These are phyloP conservation scores for Neonectria magnoliae DNA, from an alignment of 2,329 filamentous ascomycete genomes.

Conservation along the genomic window DNA sequence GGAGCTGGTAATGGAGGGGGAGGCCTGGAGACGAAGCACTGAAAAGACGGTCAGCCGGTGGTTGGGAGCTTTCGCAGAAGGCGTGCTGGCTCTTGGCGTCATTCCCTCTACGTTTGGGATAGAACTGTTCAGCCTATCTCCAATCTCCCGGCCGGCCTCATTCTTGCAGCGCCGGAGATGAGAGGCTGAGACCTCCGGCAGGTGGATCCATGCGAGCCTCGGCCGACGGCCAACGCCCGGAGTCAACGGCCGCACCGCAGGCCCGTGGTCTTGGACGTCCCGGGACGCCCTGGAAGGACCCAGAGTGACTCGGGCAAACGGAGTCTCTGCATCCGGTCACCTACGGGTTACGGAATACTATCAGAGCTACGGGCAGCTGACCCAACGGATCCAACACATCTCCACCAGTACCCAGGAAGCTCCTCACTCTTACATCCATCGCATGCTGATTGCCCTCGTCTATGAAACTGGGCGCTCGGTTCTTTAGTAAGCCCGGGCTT, in stretches of 20 bases:
- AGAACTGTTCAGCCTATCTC: background rate
- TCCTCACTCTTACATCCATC: background rate
- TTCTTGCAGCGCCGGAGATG: constrained; percentile 4
- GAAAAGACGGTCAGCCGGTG: constrained; percentile 31
- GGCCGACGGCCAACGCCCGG: constrained; percentile 2
- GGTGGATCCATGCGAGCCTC: constrained; percentile 8
- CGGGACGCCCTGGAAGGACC: background rate
- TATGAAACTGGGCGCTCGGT: constrained; percentile 6
- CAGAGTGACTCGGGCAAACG: background rate
- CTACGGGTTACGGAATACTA: background rate
- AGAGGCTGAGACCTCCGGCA: constrained; percentile 7
- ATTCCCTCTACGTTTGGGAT: background rate
- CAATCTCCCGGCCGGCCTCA: background rate
- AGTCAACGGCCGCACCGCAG: constrained; percentile 9
- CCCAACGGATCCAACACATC: background rate
- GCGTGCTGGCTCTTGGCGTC: background rate
- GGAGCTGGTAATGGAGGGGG: background rate
- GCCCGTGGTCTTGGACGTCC: background rate
- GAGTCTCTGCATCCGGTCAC: background rate
- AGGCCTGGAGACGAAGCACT: background rate
- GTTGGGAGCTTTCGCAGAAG: background rate
- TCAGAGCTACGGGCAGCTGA: constrained; percentile 2
- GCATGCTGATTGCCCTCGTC: constrained; percentile 10
- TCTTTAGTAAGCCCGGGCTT: background rate
- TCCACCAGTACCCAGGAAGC: background rate